A percentile compares a stretch with the other conserved stretches of the same genome.
Conservation (phyloP, 1,284 basidiomycete species). For the Naganishia sp. region DNA sequence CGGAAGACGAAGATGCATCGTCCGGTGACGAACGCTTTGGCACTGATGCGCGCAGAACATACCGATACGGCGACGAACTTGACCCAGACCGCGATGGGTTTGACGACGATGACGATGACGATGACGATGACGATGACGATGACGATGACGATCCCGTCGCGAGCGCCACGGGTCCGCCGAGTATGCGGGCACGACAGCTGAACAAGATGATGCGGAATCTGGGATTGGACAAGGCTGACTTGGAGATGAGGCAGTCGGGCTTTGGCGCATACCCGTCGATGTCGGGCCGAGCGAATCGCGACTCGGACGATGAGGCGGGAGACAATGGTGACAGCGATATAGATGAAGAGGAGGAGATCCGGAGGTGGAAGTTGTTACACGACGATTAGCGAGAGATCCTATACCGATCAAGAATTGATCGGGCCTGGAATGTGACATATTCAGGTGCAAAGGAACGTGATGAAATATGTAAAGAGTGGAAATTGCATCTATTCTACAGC, state of each 20-base stretch:
- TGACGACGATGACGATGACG: slow-evolving; percentile 30
- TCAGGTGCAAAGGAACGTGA: not conserved
- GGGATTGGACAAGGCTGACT: slow-evolving; percentile 11
- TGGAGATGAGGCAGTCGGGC: slow-evolving; percentile 7
- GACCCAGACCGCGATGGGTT: slow-evolving; percentile 52
- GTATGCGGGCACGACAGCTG: slow-evolving; percentile 11
- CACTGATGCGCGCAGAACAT: slow-evolving; percentile 4
- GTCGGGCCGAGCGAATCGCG: slow-evolving; percentile 41
- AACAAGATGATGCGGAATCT: slow-evolving; percentile 26
- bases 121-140: slow-evolving; percentile 26
- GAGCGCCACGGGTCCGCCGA: slow-evolving; percentile 5
- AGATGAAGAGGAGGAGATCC: slow-evolving; percentile 37
- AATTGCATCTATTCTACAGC: not conserved
- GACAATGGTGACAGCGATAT: slow-evolving; percentile 30
- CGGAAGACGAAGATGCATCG: slow-evolving; percentile 53
- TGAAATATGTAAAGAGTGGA: slow-evolving; percentile 1
- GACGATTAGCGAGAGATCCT: not conserved
- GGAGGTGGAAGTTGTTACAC: slow-evolving; percentile 19
- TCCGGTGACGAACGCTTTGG: slow-evolving; percentile 24
- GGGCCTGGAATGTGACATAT: not conserved
- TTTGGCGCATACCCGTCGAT: slow-evolving; percentile 35
- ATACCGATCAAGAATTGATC: not conserved
- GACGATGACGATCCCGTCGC: not conserved
- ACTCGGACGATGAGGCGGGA: slow-evolving; percentile 34
- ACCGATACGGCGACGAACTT: slow-evolving; percentile 25